These are phyloP conservation scores for Ustilago nuda DNA, from an alignment of 1,284 basidiomycete genomes.

Conservation along the genomic window DNA sequence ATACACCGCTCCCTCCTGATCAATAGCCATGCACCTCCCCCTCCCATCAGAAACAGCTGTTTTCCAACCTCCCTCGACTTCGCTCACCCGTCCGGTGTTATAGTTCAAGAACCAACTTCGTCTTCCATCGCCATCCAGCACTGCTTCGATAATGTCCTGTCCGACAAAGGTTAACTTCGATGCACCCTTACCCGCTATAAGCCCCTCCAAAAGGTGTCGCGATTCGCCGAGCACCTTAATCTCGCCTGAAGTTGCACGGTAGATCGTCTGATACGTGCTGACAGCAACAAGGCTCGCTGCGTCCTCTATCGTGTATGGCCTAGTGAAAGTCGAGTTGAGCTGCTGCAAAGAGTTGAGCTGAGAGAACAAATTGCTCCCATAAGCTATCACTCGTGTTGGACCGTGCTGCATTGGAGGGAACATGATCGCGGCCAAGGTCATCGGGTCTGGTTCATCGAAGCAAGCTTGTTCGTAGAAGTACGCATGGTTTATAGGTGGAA, in stretches of 20 bases:
- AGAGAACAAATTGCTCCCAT: conserved; percentile 27
- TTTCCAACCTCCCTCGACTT: conserved; percentile 17
- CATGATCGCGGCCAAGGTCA: background rate
- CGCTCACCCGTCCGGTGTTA: background rate
- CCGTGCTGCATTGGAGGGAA: background rate
- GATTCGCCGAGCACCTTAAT: conserved; percentile 15
- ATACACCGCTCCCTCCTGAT: conserved; percentile 6
- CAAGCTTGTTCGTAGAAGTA: background rate
- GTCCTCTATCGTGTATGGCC: background rate
- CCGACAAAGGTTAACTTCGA: conserved; percentile 14
- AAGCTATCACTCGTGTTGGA: conserved; percentile 9
- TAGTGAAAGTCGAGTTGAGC: background rate
- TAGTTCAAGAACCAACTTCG: conserved; percentile 15
- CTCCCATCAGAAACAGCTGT: conserved; percentile 28
- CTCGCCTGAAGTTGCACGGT: background rate
- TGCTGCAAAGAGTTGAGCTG: background rate
- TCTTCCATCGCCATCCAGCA: conserved; percentile 1
- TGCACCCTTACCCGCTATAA: background rate
- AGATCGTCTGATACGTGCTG: conserved; percentile 28
- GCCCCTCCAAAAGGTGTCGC: background rate
- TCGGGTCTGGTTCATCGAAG: background rate
- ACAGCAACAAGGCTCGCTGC: conserved; percentile 1
- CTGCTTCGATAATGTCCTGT: conserved; percentile 16
- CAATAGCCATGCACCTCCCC: conserved; percentile 21
- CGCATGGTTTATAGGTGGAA: background rate